Evolutionary conservation across 305 asterid species (phyloP), one percentile per base, ranked within the genome.

Genomic region (Plantago lanceolata): DNA sequence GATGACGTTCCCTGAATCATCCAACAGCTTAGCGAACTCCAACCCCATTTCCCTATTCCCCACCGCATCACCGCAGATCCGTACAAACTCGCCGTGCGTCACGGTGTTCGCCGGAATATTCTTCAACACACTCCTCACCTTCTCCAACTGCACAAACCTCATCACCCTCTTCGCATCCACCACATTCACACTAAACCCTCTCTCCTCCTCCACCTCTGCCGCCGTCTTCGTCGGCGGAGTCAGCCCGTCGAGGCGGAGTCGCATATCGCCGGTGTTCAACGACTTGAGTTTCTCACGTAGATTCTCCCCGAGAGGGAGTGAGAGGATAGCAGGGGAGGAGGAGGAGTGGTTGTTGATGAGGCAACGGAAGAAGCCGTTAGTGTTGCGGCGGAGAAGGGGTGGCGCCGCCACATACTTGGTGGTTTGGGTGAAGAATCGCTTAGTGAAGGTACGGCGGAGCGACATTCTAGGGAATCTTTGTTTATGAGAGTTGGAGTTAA

Each of bases 1-100:
- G 79, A 93, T 78, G 70, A 93, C 96, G 69, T 71, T 77, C 26
- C 94, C 97, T 5, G 89, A 86, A 4, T 84, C 75, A 31, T 93
- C 96, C 78, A 93, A 66, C 70, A 72, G 74, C 75, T 81, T 85
- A 0, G 94, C 93, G 16, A 83, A 80, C 61, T 93, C 95, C 74
- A 64, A 3, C 0, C 88, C 95, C 64, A 48, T 78, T 35, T 83
- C 92, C 5, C 49, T 55, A 26, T 74, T 61, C 5, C 73, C 82
- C 61, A 84, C 70, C 29, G 31, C 78, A 14, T 79, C 92, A 2
- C 54, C 68, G 55, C 97, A 89, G 11, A 85, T 66, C 28, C 74
- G 72, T 3, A 81, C 71, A 49, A 77, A 87, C 57, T 85, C 96
- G 0, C 53, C 19, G 80, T 80, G 80, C 37, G 84, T 63, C 45